Evolutionary conservation across 768 basidiomycete species (phyloP), one percentile per base, ranked within the genome.

Genomic region (Lactarius sanguifluus): DNA sequence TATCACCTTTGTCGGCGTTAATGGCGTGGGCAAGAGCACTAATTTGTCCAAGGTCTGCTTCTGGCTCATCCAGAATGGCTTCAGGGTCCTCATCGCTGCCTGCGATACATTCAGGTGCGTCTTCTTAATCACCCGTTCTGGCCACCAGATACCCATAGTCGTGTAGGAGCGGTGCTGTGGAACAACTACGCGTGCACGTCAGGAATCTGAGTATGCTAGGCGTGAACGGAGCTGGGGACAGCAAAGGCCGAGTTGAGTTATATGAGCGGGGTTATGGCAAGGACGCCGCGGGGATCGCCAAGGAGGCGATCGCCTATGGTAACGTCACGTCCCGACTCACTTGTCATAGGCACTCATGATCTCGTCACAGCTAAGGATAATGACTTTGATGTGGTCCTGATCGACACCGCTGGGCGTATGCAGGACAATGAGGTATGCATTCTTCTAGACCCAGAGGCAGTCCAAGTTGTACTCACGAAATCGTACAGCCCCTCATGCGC

Each of bases 351-450:
- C 18, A 28, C 52, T 67, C 23, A 36, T 54, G 5, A 13, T 66
- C 38, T 60, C 64, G 64, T 68, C 52, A 28, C 69, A 97, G 96
- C 87, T 38, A 89, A 87, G 70, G 93, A 96, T 71, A 89, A 91
- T 68, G 86, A 88, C 68, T 98, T 97, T 75, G 97, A 99, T 72
- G 95, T 98, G 28, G 96, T 99, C 7, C 81, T 99, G 55, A 94
- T 99, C 72, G 97, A 99, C 75, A 98, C 97, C 1, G 97, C 97
- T 23, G 97, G 97, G 1, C 85, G 96, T 62, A 98, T 98, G 97
- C 97, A 99, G 76, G 97, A 98, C 76, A 99, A 98, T 75, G 97
- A 98, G 85, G 92, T 92, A 72, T 38, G 82, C 57, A 12, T 50
- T 54, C 38, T 28, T 57, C 47, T 34, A 38, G 38, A 73, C 61